These are phyloP conservation scores for Podila verticillata DNA, from an alignment of 192 early-diverging fungal genomes.

Conservation along the genomic window DNA sequence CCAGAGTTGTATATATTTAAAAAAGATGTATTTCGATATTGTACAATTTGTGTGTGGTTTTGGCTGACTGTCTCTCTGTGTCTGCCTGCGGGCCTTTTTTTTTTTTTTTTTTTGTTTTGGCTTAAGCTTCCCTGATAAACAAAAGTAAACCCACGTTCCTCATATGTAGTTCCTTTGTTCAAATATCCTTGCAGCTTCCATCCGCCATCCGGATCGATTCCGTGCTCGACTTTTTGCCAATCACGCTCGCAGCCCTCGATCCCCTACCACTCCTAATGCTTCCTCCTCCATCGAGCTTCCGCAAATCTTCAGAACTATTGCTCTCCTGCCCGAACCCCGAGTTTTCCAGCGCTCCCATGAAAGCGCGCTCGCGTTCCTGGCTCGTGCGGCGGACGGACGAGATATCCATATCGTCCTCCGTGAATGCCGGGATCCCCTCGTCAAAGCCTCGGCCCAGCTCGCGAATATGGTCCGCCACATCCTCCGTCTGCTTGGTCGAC, in stretches of 20 bases:
- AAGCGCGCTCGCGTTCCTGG: neutral
- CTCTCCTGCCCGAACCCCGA: neutral
- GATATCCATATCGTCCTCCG: neutral
- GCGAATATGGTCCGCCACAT: slow-evolving; percentile 4
- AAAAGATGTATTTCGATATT: no score
- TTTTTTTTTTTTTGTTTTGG: no score
- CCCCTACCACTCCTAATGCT: neutral
- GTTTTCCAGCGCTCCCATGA: neutral
- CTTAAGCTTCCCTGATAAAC: neutral
- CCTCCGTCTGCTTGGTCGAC: neutral
- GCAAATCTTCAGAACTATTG: neutral
- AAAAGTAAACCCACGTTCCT: neutral
- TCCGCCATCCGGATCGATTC: slow-evolving; percentile 32
- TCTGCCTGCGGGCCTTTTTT: no score
- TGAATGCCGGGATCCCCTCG: slow-evolving; percentile 41
- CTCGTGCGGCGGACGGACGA: neutral
- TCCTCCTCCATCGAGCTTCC: neutral
- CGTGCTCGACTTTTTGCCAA: neutral
- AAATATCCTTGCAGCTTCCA: slow-evolving; percentile 28
- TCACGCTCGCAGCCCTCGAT: neutral
- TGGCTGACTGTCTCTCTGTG: no score
- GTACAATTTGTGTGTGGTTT: no score
- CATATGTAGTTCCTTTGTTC: neutral
- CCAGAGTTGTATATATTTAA: no score
- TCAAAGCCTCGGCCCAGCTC: slow-evolving; percentile 35